Evolutionary conservation across 345 rosid genomes (phyloP).

Genomic region (Bruguiera sexangula): DNA sequence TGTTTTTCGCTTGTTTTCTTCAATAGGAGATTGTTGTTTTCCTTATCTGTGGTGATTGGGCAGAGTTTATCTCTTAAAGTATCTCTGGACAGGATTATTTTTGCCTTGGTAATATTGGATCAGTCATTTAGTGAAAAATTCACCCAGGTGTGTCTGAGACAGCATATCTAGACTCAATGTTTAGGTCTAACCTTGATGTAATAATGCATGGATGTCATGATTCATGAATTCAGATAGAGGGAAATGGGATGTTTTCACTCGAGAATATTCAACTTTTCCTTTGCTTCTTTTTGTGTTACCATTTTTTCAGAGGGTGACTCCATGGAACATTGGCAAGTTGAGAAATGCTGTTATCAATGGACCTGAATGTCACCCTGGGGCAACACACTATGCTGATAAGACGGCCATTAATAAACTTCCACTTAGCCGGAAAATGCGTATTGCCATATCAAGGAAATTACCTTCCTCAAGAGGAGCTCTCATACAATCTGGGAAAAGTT

Average conservation of each 20-base stretch:
- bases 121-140: background rate
- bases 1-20: background rate
- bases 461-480: slow-evolving; percentile 73
- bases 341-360: slow-evolving; percentile 84
- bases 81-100: background rate
- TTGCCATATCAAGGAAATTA: slow-evolving; percentile 67
- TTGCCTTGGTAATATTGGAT: background rate
- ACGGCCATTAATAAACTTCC: slow-evolving; percentile 52
- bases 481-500: slow-evolving; percentile 54
- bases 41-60: background rate
- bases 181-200: background rate
- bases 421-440: slow-evolving; percentile 44
- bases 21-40: background rate
- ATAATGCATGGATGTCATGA: background rate
- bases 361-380: slow-evolving; percentile 82
- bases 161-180: background rate
- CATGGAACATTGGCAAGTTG: slow-evolving; percentile 73
- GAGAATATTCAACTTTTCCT: background rate
- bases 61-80: background rate
- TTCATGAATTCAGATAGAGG: background rate
- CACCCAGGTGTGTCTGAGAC: background rate
- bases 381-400: slow-evolving; percentile 82
- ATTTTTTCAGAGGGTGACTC: slow-evolving; percentile 72
- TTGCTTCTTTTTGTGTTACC: slow-evolving; percentile 14
- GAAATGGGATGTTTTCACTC: too few species aligned